Conservation (phyloP, 768 basidiomycete genomes). For the Lepiota venenata region DNA sequence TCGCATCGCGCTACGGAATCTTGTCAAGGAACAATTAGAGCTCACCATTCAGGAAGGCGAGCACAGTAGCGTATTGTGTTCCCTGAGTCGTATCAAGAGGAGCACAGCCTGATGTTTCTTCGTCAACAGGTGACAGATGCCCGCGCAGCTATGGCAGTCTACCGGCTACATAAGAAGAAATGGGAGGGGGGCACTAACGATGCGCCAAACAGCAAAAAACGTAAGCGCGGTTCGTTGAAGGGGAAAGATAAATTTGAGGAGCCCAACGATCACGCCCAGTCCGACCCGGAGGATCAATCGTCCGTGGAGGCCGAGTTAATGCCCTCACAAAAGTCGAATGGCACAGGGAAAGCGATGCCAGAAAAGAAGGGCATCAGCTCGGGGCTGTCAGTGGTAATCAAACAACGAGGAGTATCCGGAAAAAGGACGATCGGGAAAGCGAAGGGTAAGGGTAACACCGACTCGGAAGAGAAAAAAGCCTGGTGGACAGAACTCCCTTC, state of each 20-base stretch:
- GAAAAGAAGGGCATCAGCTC: constrained; percentile 65
- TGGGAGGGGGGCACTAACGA: constrained; percentile 58
- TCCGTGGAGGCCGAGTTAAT: constrained; percentile 2
- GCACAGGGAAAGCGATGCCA: constrained; percentile 32
- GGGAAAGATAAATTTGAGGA: neutral
- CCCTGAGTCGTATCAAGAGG: neutral
- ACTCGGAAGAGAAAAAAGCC: neutral
- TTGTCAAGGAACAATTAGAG: constrained; percentile 77
- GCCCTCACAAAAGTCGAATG: neutral
- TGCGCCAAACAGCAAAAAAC: constrained; percentile 14
- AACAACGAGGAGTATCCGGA: constrained; percentile 17
- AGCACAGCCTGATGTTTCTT: neutral
- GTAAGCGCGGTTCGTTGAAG: constrained; percentile 8
- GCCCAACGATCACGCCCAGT: constrained; percentile 12
- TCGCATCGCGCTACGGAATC: constrained; percentile 71
- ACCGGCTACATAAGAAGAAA: constrained; percentile 72
- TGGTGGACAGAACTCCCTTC: constrained; percentile 6
- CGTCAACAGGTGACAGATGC: constrained; percentile 79
- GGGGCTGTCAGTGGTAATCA: constrained; percentile 51
- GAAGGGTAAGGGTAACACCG: neutral
- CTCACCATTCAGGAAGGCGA: constrained; percentile 84
- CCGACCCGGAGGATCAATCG: constrained; percentile 10
- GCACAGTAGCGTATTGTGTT: constrained; percentile 78
- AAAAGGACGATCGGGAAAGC: neutral
- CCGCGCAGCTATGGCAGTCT: constrained; percentile 93